Conservation (phyloP, 2,329 filamentous ascomycete species). For the Calcarisporium arbuscula region DNA sequence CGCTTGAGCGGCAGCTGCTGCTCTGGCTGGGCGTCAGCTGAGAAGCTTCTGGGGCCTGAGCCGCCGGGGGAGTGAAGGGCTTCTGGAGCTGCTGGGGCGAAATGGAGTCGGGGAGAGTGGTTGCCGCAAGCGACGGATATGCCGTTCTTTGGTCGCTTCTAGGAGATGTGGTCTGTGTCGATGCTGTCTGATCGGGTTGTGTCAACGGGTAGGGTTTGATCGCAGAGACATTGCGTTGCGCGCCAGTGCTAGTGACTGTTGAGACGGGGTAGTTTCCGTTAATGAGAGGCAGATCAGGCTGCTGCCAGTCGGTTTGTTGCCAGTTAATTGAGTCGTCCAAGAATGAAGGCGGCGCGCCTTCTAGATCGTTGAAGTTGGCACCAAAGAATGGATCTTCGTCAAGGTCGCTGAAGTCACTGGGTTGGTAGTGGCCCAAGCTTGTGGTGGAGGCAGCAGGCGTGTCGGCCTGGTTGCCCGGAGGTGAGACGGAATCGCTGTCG, state of each 20-base stretch:
- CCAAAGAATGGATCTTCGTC: constrained; percentile 46
- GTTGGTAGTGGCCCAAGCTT: constrained; percentile 40
- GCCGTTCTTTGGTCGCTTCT: constrained; percentile 26
- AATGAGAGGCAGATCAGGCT: constrained; percentile 4
- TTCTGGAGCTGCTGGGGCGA: constrained; percentile 37
- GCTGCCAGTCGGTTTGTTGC: constrained; percentile 12
- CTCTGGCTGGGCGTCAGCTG: constrained; percentile 45
- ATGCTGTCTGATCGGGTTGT: constrained; percentile 45
- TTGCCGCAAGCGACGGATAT: too few species aligned
- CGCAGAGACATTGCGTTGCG: background rate
- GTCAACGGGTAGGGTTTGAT: constrained; percentile 37
- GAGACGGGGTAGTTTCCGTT: constrained; percentile 3
- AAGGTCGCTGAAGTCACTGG: constrained; percentile 42
- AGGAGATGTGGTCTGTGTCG: constrained; percentile 39
- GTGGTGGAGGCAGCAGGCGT: constrained; percentile 46
- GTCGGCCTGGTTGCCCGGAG: constrained; percentile 24
- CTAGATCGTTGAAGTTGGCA: constrained; percentile 37
- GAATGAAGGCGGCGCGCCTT: constrained; percentile 38
- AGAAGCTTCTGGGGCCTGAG: constrained; percentile 19
- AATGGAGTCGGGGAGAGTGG: constrained; percentile 27
- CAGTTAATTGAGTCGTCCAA: constrained; percentile 28
- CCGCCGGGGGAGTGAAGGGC: constrained; percentile 26
- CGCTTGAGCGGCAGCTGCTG: constrained; percentile 43
- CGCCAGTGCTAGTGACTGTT: too few species aligned
- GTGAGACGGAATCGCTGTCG: constrained; percentile 23